Conservation (phyloP, 805 yeast genomes). For the Lipomyces japonicus region DNA sequence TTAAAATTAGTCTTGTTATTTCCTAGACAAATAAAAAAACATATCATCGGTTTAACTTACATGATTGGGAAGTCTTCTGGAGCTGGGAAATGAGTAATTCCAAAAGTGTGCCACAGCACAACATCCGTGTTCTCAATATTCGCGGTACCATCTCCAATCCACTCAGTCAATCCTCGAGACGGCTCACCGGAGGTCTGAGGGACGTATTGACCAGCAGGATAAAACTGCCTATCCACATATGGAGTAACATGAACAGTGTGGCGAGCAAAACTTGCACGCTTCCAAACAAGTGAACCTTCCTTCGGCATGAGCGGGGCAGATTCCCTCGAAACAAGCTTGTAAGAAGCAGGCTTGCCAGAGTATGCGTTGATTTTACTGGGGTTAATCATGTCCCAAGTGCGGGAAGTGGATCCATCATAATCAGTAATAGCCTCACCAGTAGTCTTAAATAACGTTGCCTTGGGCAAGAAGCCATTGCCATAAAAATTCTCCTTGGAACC, state of each 20-base stretch:
- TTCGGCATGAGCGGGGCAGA: conserved; percentile 70
- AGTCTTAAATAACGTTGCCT: conserved; percentile 63
- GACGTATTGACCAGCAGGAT: conserved; percentile 62
- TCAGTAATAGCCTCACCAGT: conserved; percentile 57
- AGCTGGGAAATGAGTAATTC: conserved; percentile 81
- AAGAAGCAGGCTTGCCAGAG: conserved; percentile 72
- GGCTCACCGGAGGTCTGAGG: conserved; percentile 39
- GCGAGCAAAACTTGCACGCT: conserved; percentile 81
- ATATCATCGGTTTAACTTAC: conserved; percentile 42
- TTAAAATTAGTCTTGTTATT: not conserved
- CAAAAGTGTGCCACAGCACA: conserved; percentile 75
- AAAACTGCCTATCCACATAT: conserved; percentile 65
- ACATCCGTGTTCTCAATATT: conserved; percentile 56
- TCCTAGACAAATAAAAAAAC: no score
- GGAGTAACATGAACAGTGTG: conserved; percentile 66
- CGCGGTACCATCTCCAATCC: conserved; percentile 38
- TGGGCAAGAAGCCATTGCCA: conserved; percentile 71
- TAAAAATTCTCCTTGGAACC: conserved; percentile 70
- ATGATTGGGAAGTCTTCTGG: conserved; percentile 87
- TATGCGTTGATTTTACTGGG: conserved; percentile 62
- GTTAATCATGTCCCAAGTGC: conserved; percentile 76
- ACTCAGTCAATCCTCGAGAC: conserved; percentile 33
- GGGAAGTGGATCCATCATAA: conserved; percentile 56
- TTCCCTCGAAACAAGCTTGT: conserved; percentile 72
- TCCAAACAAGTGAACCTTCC: conserved; percentile 67